Evolutionary conservation across 2,329 filamentous ascomycete species (phyloP).

Genomic region (Arthrobotrys sinensis): DNA sequence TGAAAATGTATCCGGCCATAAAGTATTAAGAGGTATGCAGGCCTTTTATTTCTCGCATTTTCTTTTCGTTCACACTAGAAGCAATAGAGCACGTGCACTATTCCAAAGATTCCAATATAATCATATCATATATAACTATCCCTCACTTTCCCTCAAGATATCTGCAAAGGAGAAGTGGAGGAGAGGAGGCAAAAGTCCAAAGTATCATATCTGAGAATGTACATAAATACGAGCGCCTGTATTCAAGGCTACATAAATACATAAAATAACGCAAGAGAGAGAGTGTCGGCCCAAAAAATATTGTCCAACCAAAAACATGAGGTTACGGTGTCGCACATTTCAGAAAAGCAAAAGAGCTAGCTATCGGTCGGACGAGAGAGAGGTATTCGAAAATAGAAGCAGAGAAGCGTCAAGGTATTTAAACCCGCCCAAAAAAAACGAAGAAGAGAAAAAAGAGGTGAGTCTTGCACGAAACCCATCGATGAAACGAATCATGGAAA

Average conservation of each 20-base stretch:
- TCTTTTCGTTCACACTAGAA: too few species aligned
- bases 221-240: slow-evolving; percentile 6
- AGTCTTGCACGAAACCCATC: slow-evolving; percentile 48
- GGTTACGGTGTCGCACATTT: too few species aligned
- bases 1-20: too few species aligned
- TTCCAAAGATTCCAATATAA: background rate
- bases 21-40: too few species aligned
- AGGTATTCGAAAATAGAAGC: background rate
- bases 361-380: too few species aligned
- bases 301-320: too few species aligned
- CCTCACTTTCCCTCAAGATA: background rate
- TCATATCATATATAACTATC: background rate
- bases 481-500: slow-evolving; percentile 47
- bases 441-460: background rate
- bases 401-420: background rate
- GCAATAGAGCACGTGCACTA: too few species aligned
- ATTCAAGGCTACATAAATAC: background rate
- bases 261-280: background rate
- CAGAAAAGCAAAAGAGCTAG: too few species aligned
- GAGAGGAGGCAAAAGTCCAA: background rate
- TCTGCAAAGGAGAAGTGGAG: too few species aligned
- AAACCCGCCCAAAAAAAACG: too few species aligned
- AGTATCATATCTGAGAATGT: slow-evolving; percentile 3
- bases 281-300: too few species aligned
- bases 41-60: too few species aligned